A percentile compares a stretch with the other conserved stretches of the same genome.
These are phyloP conservation scores for Corchorus olitorius DNA, from an alignment of 345 rosid genomes.

Conservation along the genomic window DNA sequence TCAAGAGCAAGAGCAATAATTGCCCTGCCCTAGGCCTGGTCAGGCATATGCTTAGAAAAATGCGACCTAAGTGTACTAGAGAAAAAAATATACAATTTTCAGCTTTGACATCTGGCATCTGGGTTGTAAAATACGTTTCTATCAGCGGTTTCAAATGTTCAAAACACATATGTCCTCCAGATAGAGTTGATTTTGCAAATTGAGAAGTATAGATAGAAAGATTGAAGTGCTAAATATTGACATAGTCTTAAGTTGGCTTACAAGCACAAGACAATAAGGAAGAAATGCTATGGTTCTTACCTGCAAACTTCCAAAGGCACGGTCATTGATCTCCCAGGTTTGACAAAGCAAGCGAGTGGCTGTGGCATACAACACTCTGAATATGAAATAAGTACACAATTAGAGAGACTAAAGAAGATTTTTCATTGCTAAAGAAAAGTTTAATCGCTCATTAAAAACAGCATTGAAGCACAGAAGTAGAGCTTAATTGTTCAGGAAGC, in stretches of 20 bases:
- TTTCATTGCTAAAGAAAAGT: neutral
- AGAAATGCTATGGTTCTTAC: constrained; percentile 38
- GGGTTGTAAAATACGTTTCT: constrained; percentile 2
- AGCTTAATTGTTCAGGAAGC: constrained; percentile 13
- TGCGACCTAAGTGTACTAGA: neutral
- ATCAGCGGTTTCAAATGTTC: neutral
- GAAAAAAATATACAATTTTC: neutral
- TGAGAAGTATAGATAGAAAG: constrained; percentile 6
- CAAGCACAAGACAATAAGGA: neutral
- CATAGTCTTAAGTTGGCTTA: neutral
- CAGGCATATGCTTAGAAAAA: neutral
- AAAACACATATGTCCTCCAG: constrained; percentile 10
- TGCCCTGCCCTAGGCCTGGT: neutral
- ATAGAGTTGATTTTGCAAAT: constrained; percentile 12
- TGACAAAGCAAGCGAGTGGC: constrained; percentile 93
- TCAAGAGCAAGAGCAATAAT: neutral
- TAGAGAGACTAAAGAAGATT: constrained; percentile 22
- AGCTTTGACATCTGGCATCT: neutral
- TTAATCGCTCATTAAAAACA: constrained; percentile 10
- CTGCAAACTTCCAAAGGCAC: constrained; percentile 81
- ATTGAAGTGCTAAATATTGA: neutral
- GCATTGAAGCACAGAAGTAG: neutral
- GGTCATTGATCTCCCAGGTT: constrained; percentile 89
- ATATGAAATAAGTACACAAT: constrained; percentile 34
- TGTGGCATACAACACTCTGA: constrained; percentile 78